Percentiles rank a stretch among this genome's conserved stretches.
Conservation (phyloP, 164 flowering plant species). For the Annona cherimola region DNA sequence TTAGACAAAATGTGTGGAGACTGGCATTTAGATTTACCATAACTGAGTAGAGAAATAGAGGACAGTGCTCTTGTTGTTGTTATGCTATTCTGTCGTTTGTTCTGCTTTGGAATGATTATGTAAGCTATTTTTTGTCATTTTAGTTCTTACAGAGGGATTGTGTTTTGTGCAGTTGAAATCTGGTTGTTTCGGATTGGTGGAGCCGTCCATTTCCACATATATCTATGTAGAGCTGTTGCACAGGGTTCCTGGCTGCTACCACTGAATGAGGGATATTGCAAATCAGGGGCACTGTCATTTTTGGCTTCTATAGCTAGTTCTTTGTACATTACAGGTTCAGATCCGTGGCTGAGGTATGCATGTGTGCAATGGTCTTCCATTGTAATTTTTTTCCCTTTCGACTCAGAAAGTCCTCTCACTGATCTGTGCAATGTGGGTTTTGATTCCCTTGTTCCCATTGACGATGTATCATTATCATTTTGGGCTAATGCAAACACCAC, state of each 20-base stretch:
- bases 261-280: neutral
- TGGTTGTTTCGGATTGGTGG: conserved; percentile 2
- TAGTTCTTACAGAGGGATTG: neutral
- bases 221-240: neutral
- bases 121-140: too few species aligned
- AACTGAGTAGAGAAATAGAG: too few species aligned
- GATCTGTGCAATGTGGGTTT: neutral
- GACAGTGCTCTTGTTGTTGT: too few species aligned
- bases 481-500: neutral
- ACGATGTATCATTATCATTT: neutral
- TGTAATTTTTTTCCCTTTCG: too few species aligned
- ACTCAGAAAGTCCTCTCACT: neutral
- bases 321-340: neutral
- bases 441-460: neutral
- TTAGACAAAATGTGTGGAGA: too few species aligned
- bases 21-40: too few species aligned
- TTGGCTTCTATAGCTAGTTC: neutral
- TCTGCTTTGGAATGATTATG: too few species aligned
- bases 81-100: too few species aligned
- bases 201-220: neutral
- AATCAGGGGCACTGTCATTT: neutral
- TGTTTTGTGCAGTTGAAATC: conserved; percentile 6
- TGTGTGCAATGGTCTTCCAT: neutral
- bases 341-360: neutral
- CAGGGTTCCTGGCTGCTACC: neutral